A percentile compares a stretch with the other conserved stretches of the same genome.
Conservation (phyloP, 306 rosid genomes). For the Quercus berberidifolia region DNA sequence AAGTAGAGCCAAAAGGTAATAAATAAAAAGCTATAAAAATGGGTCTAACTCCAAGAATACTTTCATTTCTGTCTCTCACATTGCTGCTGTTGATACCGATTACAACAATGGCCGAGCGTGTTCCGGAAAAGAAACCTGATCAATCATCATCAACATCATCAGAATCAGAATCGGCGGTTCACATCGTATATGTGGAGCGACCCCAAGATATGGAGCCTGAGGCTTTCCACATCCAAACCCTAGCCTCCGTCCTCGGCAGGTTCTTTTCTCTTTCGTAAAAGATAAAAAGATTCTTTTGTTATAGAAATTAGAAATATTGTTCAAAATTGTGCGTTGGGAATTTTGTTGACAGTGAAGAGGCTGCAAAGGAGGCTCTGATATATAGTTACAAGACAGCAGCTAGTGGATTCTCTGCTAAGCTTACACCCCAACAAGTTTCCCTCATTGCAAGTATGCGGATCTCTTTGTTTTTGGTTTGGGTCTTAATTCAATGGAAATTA, state of each 20-base stretch:
- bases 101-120: conserved; percentile 48
- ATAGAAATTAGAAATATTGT: no score
- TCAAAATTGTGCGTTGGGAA: no score
- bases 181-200: conserved; percentile 75
- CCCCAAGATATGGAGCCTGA: conserved; percentile 66
- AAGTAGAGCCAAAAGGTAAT: background rate
- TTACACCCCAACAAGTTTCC: conserved; percentile 59
- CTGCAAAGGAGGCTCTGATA: conserved; percentile 86
- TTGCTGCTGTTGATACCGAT: conserved; percentile 1
- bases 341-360: conserved; percentile 57
- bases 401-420: conserved; percentile 93
- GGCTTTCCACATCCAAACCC: conserved; percentile 83
- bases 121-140: conserved; percentile 1
- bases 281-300: no score
- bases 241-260: conserved; percentile 86
- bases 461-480: background rate
- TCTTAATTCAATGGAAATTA: no score
- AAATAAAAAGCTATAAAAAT: background rate
- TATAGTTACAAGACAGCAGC: conserved; percentile 88
- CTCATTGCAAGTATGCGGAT: conserved; percentile 37
- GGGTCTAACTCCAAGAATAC: background rate
- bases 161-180: conserved; percentile 45
- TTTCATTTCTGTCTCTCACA: background rate
- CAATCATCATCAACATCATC: conserved; percentile 20
- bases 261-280: background rate